Base-by-base conservation (phyloP, 306 rosid genomes). In the Pterocarpus santalinus region DNA sequence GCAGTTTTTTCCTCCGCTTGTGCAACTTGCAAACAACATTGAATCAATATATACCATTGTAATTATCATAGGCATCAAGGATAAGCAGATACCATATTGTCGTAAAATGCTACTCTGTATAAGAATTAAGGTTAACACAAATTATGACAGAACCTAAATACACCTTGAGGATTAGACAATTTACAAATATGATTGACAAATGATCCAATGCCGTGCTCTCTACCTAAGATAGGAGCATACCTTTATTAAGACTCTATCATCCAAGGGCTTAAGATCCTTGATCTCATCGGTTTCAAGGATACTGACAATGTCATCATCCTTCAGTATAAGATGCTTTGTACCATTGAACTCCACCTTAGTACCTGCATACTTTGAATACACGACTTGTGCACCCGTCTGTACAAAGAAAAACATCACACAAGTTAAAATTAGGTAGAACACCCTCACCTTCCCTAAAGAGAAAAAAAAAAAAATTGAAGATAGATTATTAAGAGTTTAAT, bases 271-370 rank as follows among this genome's bases (percentile, higher is more conserved):
- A 76, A 93, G 96, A 82, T 95, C 99, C 86, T 93, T 91, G 15
- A 87, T 86, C 7, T 95, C 91, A 62, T 93, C 94, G 0, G 91
- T 85, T 74, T 91, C 96, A 56, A 93, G 94, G 79, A 95, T 82
- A 65, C 93, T 94, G 33, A 95, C 90, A 11, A 95, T 91, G 82
- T 93, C 97, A 61, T 95, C 98, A 58, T 95, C 97, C 88, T 93
- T 95, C 73, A 93, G 7, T 13, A 95, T 87, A 68, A 95, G 97
- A 84, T 93, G 94, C 84, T 95, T 90, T 52, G 90, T 62, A 16
- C 93, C 97, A 67, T 89, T 89, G 85, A 91, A 93, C 83, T 95
- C 99, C 43, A 95, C 74, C 74, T 95, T 94, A 47, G 94, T 91
- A 68, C 98, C 99, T 2, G 97, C 94, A 53, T 89, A 91, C 82